Base-by-base conservation (phyloP, 192 early-diverging fungal species). In the Helicostylum pulchrum region DNA sequence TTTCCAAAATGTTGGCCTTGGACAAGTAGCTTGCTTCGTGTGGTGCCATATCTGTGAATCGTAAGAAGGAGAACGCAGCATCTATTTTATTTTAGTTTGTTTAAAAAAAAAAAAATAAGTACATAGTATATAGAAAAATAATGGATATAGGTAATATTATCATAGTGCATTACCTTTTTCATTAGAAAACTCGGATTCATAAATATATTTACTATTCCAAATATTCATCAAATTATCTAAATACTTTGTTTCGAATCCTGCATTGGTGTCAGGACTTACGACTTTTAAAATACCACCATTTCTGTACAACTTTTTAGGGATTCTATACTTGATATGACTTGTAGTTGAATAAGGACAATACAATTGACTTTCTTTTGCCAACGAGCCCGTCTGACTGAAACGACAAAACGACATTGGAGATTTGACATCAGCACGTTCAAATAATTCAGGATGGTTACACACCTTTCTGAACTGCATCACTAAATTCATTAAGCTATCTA, bases 401-500 rank as follows among this genome's bases (percentile, higher is more conserved):
- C 66, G 57, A 58, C 85, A 86, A 7, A 83, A 74, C 7, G 86
- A 74, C 61, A 87, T 81, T 2, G 93, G 93, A 0, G 87, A 78
- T 7, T 83, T 73, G n/a, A 93, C 90, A 62, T 91, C 88, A 3
- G 90, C 91, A 36, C 93, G 85, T 71, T 92, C 92, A 80, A 93
- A 92, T 42, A 93, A 70, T 70, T 93, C 92, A 1, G 92, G 92
- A 75, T 93, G 92, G 59, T 92, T 93, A 70, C 90, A 92, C 32
- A 93, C 90, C 70, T 93, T 93, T 67, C 92, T 87, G 82, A 93
- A 90, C 72, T 93, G 92, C 92, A 93, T 93, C n/a, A 96, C 91
- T 61, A 95, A 65, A 64, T 95, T 95, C 91, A 93, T 93, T 70
- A 95, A 78, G 65, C 85, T 92, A 66, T 91, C 89, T 50, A 86